Evolutionary conservation across 192 early-diverging fungal species (phyloP), one percentile per base, ranked within the genome.

Genomic region (Rhizophagus sp.): DNA sequence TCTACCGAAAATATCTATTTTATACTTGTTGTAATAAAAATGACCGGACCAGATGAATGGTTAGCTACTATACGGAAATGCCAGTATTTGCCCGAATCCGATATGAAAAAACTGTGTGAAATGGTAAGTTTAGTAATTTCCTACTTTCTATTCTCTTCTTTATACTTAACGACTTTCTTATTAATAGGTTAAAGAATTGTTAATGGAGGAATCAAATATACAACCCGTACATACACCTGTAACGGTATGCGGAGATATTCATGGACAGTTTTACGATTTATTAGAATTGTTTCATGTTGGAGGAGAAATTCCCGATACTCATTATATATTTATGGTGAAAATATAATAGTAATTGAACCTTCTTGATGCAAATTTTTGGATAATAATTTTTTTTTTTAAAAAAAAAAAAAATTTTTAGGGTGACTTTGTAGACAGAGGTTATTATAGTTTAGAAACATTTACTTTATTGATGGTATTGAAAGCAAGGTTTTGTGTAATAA

Each of bases 401-500:
- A 41, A 41, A 57, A 70, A 30, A 41, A 41, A 57, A 70, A n/a
- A n/a, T n/a, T 41, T 41, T 30, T 66, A 95, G 93, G 97, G 97
- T n/a, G 97, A 99, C 85, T 99, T 97, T 88, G 97, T 99, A 6
- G 97, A 99, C 88, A 93, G 97, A 75, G 97, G 97, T 50, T 98
- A 97, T 88, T 97, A 97, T 87, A 95, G 93, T 87, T 87, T 99
- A 79, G 97, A 99, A 83, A 97, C 96, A 39, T 97, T 98, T 83
- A 97, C 96, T 24, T 81, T 98, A 76, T 87, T 99, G 66, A 92
- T 98, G 92, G 93, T 90, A 24, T 85, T 99, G 62, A 99, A 99
- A 90, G 96, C 95, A 83, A 94, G 92, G 94, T 95, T 83, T 57
- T 25, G n/a, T 19, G 66, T 88, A 30, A 75, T 15, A 63, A 34